These are phyloP conservation scores for Kwoniella bestiolae DNA, from an alignment of 768 basidiomycete genomes.

Conservation along the genomic window DNA sequence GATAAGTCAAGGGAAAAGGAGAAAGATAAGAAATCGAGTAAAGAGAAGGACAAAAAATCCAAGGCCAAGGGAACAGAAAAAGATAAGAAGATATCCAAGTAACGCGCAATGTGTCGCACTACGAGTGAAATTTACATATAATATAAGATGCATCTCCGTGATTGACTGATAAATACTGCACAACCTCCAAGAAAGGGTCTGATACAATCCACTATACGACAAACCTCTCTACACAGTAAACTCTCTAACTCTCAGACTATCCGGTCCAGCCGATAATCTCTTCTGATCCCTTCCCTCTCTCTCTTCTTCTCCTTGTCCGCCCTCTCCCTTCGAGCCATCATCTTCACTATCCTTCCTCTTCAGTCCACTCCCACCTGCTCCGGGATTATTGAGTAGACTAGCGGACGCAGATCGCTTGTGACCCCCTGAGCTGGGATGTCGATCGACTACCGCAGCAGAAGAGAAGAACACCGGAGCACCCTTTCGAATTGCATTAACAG, in stretches of 20 bases:
- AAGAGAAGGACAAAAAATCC: constrained; percentile 15
- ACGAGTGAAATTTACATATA: too few relatives aligned
- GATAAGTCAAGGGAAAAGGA: constrained; percentile 14
- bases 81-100: constrained; percentile 2
- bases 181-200: too few relatives aligned
- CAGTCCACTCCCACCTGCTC: neutral
- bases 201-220: too few relatives aligned
- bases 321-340: constrained; percentile 7
- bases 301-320: constrained; percentile 8
- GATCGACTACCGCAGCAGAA: constrained; percentile 22
- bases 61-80: constrained; percentile 20
- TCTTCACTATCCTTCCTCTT: neutral
- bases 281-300: constrained; percentile 21
- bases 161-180: too few relatives aligned
- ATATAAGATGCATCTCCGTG: too few relatives aligned
- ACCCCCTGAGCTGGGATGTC: neutral
- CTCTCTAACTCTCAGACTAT: constrained; percentile 13
- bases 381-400: constrained; percentile 1
- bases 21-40: constrained; percentile 9
- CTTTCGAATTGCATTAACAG: constrained; percentile 36
- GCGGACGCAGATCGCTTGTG: constrained; percentile 14
- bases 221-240: neutral
- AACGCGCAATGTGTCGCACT: neutral
- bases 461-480: constrained; percentile 47
- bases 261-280: constrained; percentile 33